Evolutionary conservation across 306 rosid genomes (phyloP), one percentile per base, ranked within the genome.

Genomic region (Arachis hypogaea): DNA sequence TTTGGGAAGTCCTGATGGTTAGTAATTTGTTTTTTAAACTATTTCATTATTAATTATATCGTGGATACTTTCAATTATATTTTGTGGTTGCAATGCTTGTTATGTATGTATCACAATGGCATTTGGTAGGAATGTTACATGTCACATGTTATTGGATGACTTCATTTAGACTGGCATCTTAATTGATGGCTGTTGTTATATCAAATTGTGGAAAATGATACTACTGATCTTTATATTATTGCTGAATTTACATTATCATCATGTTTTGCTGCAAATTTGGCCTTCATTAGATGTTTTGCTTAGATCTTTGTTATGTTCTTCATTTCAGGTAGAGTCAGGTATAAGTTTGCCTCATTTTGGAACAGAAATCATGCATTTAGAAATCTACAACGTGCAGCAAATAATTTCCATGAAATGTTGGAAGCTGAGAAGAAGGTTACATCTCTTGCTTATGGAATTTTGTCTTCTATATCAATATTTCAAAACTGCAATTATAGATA

Each of bases 311-410:
- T 73, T 77, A 72, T 51, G 62, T 69, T 82, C 74, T 16, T 69
- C 73, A 74, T 84, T 85, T 87, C 96, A 93, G 98, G 98, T 75
- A 89, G 99, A 83, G 99, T 92, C 74, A 85, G 99, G 69, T 94
- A 94, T 80, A 94, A 84, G 68, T 94, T 94, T 89, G 97, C 99
- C 49, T 94, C 99, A 79, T 94, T 94, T 85, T 94, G 99, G 99
- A 94, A 94, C 82, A 92, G 99, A 85, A 94, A 94, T 85, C 97
- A 94, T 77, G 89, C 90, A 77, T 57, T 89, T 44, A 84, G 96
- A 85, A 87, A 80, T 81, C 88, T 94, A 61, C 95, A 89, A 74
- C 97, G 96, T 63, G 86, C 86, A 45, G 84, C 76, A 66, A 92
- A 83, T 68, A 85, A 81, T 68, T 89, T 89, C 77, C 89, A 71